phyloP scores from a whole-genome alignment of 441 rosid species.

The Viola pubescens region DNA sequence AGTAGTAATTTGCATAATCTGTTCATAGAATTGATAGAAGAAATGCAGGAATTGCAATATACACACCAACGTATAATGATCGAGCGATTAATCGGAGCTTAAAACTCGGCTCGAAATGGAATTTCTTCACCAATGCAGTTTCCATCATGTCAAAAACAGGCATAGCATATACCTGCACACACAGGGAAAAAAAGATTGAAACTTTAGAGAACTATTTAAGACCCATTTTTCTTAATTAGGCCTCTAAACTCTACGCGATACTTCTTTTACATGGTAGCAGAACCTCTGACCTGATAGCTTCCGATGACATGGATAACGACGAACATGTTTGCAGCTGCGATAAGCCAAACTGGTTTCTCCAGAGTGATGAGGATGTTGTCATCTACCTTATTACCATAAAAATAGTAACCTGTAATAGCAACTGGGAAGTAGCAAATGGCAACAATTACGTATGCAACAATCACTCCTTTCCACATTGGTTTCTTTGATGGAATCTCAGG shows the following conservation, averaged over 20 bases:
- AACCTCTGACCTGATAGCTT: constrained; percentile 58
- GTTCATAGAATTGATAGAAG: background rate
- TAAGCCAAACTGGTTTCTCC: constrained; percentile 61
- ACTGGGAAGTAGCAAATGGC: constrained; percentile 83
- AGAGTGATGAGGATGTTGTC: constrained; percentile 61
- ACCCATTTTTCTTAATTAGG: background rate
- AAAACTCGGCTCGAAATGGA: constrained; percentile 39
- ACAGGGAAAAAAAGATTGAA: background rate
- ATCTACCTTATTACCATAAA: constrained; percentile 49
- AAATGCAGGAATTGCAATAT: background rate
- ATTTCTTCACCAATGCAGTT: constrained; percentile 48
- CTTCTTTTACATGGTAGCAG: too few species aligned
- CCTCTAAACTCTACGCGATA: too few species aligned
- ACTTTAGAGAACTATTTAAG: background rate
- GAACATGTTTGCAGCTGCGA: constrained; percentile 59
- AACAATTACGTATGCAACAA: constrained; percentile 53
- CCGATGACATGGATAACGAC: constrained; percentile 82
- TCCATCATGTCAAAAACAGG: constrained; percentile 85
- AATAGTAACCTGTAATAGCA: constrained; percentile 49
- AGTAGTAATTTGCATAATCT: background rate
- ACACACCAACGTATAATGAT: constrained; percentile 51
- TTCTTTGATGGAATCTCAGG: constrained; percentile 69
- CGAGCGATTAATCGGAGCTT: constrained; percentile 56
- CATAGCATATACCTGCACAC: constrained; percentile 49
- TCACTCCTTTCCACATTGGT: constrained; percentile 76